Conservation (phyloP, 2,329 filamentous ascomycete species). For the Aureobasidium sp. region DNA sequence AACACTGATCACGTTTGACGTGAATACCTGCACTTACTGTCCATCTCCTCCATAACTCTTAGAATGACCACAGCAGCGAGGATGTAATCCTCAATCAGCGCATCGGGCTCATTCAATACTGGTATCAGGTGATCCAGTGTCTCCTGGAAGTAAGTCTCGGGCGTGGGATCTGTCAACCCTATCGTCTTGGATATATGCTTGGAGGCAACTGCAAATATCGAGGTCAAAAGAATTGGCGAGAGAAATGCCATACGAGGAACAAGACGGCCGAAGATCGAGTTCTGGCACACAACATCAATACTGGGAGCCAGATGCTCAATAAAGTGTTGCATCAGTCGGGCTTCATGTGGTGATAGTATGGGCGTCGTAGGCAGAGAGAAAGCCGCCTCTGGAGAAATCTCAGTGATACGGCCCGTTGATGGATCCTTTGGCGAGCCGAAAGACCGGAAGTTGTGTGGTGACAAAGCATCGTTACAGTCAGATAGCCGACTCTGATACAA, state of each 20-base stretch:
- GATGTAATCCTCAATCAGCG: conserved; percentile 41
- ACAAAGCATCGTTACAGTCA: background rate
- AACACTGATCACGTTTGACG: background rate
- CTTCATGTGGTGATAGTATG: conserved; percentile 15
- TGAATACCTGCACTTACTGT: conserved; percentile 18
- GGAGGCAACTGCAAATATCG: conserved; percentile 48
- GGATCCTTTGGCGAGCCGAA: background rate
- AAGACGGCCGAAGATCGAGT: conserved; percentile 42
- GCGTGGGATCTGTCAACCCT: conserved; percentile 37
- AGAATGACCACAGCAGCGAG: conserved; percentile 50
- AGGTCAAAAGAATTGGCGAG: conserved; percentile 46
- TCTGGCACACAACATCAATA: conserved; percentile 25
- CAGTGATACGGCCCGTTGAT: background rate
- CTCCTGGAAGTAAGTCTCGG: conserved; percentile 45
- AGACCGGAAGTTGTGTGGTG: background rate
- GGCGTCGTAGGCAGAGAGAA: background rate
- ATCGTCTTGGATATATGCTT: conserved; percentile 42
- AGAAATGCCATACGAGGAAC: conserved; percentile 45
- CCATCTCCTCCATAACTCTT: conserved; percentile 49
- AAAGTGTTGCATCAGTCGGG: conserved; percentile 24
- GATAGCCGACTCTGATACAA: background rate
- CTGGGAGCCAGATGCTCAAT: conserved; percentile 23
- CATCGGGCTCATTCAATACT: conserved; percentile 32
- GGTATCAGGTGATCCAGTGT: conserved; percentile 46
- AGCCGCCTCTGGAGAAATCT: background rate